Conservation (phyloP, 1,139 yeast genomes). For the Taphrina confusa region DNA sequence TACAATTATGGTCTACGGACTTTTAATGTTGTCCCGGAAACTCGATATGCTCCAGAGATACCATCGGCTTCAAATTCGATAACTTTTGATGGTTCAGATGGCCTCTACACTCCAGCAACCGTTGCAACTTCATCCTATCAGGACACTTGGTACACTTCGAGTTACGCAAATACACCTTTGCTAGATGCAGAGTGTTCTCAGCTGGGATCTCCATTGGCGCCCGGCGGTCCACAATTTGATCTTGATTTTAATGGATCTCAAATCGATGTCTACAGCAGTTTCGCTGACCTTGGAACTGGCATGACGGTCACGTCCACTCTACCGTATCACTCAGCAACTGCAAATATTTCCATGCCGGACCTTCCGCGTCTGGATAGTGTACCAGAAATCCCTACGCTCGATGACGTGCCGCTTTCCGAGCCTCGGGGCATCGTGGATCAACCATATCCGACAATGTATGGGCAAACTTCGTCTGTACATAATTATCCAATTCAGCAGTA, state of each 20-base stretch:
- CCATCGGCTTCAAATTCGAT: not conserved
- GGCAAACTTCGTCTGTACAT: too few relatives aligned
- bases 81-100: not conserved
- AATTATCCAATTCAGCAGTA: too few relatives aligned
- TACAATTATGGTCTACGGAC: not conserved
- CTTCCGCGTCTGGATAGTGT: not conserved
- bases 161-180: conserved; percentile 7
- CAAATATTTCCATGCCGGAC: not conserved
- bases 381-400: conserved; percentile 1
- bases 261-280: not conserved
- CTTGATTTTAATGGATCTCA: not conserved
- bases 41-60: not conserved
- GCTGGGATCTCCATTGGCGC: conserved; percentile 1
- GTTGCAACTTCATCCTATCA: not conserved
- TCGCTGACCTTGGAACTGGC: not conserved
- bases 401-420: too few relatives aligned
- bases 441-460: too few relatives aligned
- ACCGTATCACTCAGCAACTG: not conserved
- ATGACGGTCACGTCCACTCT: not conserved
- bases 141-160: conserved; percentile 5
- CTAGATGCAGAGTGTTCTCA: conserved; percentile 6
- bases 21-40: not conserved
- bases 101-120: not conserved
- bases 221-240: not conserved
- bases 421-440: too few relatives aligned